Conservation (phyloP, 164 flowering plant genomes). For the Piper longum region DNA sequence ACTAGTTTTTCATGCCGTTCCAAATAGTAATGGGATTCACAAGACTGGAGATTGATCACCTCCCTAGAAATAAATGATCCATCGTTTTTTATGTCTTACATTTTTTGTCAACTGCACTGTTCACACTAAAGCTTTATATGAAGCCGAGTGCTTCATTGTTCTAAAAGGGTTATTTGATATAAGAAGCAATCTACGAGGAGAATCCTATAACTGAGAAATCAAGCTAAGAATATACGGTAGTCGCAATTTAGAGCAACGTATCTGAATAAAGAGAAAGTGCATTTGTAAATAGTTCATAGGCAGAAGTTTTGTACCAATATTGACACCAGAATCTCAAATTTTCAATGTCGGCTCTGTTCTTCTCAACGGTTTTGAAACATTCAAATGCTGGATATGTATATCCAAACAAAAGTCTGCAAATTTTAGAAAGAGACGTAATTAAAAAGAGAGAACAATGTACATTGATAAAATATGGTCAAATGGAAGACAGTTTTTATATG, state of each 20-base stretch:
- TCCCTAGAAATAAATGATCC: too few relatives aligned
- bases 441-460: neutral
- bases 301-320: slow-evolving; percentile 43
- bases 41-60: too few relatives aligned
- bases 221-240: neutral
- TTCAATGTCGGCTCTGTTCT: slow-evolving; percentile 40
- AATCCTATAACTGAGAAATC: neutral
- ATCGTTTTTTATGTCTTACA: too few relatives aligned
- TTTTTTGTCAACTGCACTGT: too few relatives aligned
- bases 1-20: too few relatives aligned
- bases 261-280: neutral
- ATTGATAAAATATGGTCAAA: neutral
- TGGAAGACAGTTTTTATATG: neutral
- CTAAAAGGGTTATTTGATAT: too few relatives aligned
- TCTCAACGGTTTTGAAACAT: slow-evolving; percentile 68
- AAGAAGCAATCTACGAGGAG: neutral
- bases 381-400: slow-evolving; percentile 83
- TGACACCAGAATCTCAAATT: slow-evolving; percentile 85
- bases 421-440: neutral
- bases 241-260: neutral
- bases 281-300: neutral
- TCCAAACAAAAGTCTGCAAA: slow-evolving; percentile 49
- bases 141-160: too few relatives aligned
- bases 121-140: too few relatives aligned
- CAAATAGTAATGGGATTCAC: too few relatives aligned